A percentile compares a stretch with the other conserved stretches of the same genome.
These are phyloP conservation scores for Forsythia viridissima DNA, from an alignment of 257 asterid species.

Conservation along the genomic window DNA sequence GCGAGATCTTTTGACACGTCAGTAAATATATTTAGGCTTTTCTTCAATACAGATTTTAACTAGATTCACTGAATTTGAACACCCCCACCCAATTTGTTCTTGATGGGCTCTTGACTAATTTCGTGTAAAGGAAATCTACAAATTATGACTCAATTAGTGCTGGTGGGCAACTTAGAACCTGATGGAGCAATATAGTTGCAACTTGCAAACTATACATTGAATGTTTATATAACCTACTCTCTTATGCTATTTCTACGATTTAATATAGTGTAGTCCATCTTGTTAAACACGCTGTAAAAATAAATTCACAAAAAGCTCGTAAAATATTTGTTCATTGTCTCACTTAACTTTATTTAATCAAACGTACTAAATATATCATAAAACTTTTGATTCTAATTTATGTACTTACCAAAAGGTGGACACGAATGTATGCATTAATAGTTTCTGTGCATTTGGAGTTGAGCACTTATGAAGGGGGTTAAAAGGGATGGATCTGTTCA, in stretches of 20 bases:
- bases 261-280: too few species aligned
- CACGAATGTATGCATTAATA: neutral
- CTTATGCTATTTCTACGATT: too few species aligned
- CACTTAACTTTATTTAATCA: too few species aligned
- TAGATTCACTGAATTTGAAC: neutral
- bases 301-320: too few species aligned
- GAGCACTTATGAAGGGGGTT: neutral
- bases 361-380: neutral
- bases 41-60: neutral
- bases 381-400: neutral
- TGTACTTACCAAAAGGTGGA: neutral
- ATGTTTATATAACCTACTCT: too few species aligned
- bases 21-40: neutral
- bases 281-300: too few species aligned
- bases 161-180: neutral
- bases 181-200: neutral
- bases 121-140: too few species aligned
- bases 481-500: neutral
- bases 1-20: neutral
- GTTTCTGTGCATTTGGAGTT: neutral
- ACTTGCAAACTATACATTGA: neutral
- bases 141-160: neutral
- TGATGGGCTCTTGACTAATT: too few species aligned
- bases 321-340: too few species aligned
- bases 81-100: neutral